Evolutionary conservation across 176 grass and related monocot genomes (phyloP).

Genomic region (Rhipidocladum racemiflorum): DNA sequence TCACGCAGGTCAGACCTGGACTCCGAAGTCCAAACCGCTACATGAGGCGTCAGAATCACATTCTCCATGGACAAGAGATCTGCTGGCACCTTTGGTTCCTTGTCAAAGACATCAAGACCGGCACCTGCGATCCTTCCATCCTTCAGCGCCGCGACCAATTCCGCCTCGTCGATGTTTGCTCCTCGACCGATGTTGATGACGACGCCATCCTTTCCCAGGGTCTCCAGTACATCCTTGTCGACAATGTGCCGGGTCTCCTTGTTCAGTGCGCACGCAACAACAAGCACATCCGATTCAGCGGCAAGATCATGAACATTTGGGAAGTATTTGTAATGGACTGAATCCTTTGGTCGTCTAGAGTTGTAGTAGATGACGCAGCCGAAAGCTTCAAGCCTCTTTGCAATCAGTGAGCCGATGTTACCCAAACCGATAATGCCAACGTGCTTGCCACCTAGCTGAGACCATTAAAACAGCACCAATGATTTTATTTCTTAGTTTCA

Average conservation of each 20-base stretch:
- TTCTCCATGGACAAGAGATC: constrained; percentile 48
- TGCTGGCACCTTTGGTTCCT: constrained; percentile 22
- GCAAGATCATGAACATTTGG: constrained; percentile 18
- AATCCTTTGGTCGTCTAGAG: not conserved
- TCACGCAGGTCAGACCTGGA: not conserved
- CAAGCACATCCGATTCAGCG: constrained; percentile 21
- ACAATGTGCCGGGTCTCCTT: constrained; percentile 44
- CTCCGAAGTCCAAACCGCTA: constrained; percentile 26
- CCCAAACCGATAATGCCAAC: constrained; percentile 47
- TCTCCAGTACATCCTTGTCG: constrained; percentile 28
- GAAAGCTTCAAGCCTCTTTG: constrained; percentile 38
- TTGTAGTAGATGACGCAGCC: constrained; percentile 38
- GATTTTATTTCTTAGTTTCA: too few species aligned
- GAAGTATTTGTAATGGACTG: constrained; percentile 26
- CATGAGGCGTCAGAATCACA: constrained; percentile 40
- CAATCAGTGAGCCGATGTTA: constrained; percentile 25
- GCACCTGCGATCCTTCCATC: constrained; percentile 36
- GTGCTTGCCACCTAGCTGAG: constrained; percentile 36
- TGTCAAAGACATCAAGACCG: constrained; percentile 46
- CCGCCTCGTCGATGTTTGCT: constrained; percentile 37
- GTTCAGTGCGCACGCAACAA: constrained; percentile 37
- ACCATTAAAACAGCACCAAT: not conserved
- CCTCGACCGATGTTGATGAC: constrained; percentile 49
- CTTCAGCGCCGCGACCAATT: constrained; percentile 29
- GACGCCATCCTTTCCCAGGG: constrained; percentile 35